phyloP scores from a whole-genome alignment of 306 rosid genomes.

The Canavalia gladiata region DNA sequence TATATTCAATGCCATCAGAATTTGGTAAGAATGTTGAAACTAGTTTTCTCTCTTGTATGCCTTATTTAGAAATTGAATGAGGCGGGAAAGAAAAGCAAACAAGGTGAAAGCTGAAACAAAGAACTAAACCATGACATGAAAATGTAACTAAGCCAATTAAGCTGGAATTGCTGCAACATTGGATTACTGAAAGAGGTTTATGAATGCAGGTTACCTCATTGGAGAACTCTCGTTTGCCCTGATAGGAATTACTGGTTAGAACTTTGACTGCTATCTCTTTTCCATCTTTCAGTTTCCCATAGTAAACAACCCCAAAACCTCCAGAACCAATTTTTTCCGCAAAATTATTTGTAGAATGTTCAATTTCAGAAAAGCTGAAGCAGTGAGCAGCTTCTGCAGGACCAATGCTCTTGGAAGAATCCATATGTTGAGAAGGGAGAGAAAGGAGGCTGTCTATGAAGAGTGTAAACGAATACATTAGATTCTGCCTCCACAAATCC shows the following conservation, averaged over 20 bases:
- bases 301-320: constrained; percentile 93
- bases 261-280: constrained; percentile 96
- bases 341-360: constrained; percentile 76
- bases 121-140: neutral
- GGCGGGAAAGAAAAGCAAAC: constrained; percentile 19
- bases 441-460: constrained; percentile 59
- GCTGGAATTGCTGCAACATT: constrained; percentile 30
- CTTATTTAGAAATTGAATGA: neutral
- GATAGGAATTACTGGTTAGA: constrained; percentile 80
- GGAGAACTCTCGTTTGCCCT: constrained; percentile 96
- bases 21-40: constrained; percentile 21
- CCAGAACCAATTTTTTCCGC: constrained; percentile 91
- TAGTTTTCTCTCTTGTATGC: constrained; percentile 6
- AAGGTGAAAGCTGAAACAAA: neutral
- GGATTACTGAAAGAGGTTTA: constrained; percentile 42
- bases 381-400: constrained; percentile 86
- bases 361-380: constrained; percentile 74
- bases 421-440: constrained; percentile 59
- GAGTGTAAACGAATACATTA: constrained; percentile 44
- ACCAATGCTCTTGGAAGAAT: constrained; percentile 59
- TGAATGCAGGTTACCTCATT: constrained; percentile 73
- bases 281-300: constrained; percentile 80
- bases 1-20: constrained; percentile 1
- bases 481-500: constrained; percentile 43
- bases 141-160: constrained; percentile 13